phyloP scores from a whole-genome alignment of 2,329 filamentous ascomycete genomes.

The Ceratocystis diversiconidia region DNA sequence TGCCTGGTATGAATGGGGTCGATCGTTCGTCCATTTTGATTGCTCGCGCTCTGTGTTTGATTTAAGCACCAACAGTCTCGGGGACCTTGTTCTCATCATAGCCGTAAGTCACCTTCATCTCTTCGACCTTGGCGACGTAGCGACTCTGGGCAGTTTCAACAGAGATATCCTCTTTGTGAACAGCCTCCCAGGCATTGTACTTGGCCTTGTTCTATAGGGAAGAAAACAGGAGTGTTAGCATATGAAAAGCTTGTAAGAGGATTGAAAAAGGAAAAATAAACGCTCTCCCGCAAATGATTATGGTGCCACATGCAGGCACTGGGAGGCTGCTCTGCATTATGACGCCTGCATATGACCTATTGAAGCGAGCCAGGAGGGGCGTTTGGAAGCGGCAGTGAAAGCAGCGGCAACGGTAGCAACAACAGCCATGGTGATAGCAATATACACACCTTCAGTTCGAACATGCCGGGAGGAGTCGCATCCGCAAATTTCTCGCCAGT shows the following conservation, averaged over 20 bases:
- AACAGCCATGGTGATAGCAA: too few species aligned
- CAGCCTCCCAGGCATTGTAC: conserved; percentile 60
- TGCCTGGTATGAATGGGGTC: background rate
- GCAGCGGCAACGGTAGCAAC: background rate
- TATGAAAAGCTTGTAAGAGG: background rate
- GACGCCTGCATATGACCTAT: background rate
- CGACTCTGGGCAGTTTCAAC: conserved; percentile 55
- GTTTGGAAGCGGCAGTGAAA: background rate
- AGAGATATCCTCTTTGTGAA: conserved; percentile 48
- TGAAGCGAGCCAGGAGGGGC: background rate
- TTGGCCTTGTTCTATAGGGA: conserved; percentile 58
- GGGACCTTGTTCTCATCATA: conserved; percentile 50
- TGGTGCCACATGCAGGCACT: background rate
- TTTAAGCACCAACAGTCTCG: conserved; percentile 36
- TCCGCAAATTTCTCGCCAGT: conserved; percentile 41
- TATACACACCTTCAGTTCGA: conserved; percentile 49
- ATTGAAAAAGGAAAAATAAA: background rate
- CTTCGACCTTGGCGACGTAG: conserved; percentile 61
- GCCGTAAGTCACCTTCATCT: conserved; percentile 55
- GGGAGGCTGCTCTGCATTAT: background rate
- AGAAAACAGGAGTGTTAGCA: conserved; percentile 7
- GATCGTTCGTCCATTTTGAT: background rate
- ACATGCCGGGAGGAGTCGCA: conserved; percentile 50
- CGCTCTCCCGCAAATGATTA: too few species aligned
- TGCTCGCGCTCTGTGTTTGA: background rate